These are phyloP conservation scores for Epichloe sp. DNA, from an alignment of 2,329 filamentous ascomycete species.

Conservation along the genomic window DNA sequence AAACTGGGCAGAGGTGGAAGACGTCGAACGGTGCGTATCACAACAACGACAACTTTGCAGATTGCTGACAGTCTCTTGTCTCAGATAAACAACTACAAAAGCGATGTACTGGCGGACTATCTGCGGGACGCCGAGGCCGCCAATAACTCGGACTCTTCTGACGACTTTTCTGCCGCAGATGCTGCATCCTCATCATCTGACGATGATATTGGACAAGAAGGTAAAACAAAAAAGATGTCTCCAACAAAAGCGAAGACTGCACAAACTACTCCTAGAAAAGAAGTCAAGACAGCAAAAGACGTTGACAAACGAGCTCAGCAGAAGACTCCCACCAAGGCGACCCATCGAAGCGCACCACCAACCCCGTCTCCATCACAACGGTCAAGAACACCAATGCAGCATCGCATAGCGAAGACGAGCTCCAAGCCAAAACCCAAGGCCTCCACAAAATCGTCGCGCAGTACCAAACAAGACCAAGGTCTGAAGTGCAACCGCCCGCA, in stretches of 20 bases:
- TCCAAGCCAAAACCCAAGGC: background rate
- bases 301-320: slow-evolving; percentile 18
- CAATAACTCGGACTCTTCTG: slow-evolving; percentile 20
- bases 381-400: background rate
- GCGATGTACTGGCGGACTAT: slow-evolving; percentile 10
- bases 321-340: background rate
- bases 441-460: background rate
- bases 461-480: background rate
- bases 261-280: slow-evolving; percentile 14
- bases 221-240: slow-evolving; percentile 21
- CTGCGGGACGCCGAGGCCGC: slow-evolving; percentile 14
- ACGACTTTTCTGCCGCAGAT: slow-evolving; percentile 21
- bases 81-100: slow-evolving; percentile 24
- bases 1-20: slow-evolving; percentile 78
- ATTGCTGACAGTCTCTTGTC: background rate
- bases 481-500: background rate
- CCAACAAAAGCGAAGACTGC: slow-evolving; percentile 11
- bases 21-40: slow-evolving; percentile 34
- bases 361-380: background rate
- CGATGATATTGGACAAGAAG: slow-evolving; percentile 15
- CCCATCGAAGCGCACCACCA: background rate
- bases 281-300: slow-evolving; percentile 12
- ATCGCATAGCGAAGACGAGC: background rate
- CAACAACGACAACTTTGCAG: background rate
- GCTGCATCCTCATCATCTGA: slow-evolving; percentile 18